phyloP scores from a whole-genome alignment of 352 stramenopile genomes.

The Phytopythium boreale region DNA sequence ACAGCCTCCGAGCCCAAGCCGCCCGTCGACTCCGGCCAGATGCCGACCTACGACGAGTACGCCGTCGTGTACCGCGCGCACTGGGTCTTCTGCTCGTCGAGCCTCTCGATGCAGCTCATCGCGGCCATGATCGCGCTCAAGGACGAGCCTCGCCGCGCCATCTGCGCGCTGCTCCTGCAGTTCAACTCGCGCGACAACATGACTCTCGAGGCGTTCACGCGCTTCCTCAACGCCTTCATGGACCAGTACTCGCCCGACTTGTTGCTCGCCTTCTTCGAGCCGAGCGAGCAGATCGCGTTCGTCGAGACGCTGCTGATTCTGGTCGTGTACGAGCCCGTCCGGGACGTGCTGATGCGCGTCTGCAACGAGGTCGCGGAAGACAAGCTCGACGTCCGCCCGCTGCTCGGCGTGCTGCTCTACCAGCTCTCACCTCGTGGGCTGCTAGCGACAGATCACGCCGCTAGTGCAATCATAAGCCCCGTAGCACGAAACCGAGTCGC shows the following conservation, averaged over 20 bases:
- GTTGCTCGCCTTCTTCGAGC: constrained; percentile 49
- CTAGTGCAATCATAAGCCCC: constrained; percentile 12
- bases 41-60: constrained; percentile 63
- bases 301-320: constrained; percentile 56
- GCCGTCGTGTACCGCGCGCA: constrained; percentile 54
- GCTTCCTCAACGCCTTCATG: constrained; percentile 65
- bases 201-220: constrained; percentile 56
- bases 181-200: constrained; percentile 61
- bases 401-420: constrained; percentile 34
- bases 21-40: constrained; percentile 18
- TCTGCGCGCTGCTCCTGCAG: constrained; percentile 32
- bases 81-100: constrained; percentile 57
- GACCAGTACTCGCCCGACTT: constrained; percentile 60
- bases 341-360: constrained; percentile 55
- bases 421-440: constrained; percentile 40
- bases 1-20: constrained; percentile 4
- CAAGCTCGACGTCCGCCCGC: constrained; percentile 13
- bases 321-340: constrained; percentile 63
- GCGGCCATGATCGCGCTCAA: constrained; percentile 54
- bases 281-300: constrained; percentile 31
- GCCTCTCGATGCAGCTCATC: constrained; percentile 59
- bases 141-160: constrained; percentile 12
- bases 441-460: not conserved
- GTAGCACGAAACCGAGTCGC: constrained; percentile 18
- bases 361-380: constrained; percentile 42